A percentile compares a stretch with the other conserved stretches of the same genome.
Conservation (phyloP, 768 basidiomycete species). For the Auricularia auricula-judae region DNA sequence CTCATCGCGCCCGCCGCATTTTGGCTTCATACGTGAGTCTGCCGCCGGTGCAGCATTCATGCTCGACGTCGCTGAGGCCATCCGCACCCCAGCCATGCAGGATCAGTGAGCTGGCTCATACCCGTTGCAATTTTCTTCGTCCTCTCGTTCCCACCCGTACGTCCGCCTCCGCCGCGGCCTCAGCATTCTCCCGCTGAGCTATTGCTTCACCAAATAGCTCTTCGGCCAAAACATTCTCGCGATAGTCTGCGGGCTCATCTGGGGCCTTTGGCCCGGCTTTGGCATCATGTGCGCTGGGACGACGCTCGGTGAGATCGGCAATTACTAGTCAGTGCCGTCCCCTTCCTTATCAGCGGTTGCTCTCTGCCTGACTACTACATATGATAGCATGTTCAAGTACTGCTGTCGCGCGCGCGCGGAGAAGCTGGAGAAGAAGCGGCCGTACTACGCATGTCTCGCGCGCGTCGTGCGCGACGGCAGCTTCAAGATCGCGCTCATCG, state of each 20-base stretch:
- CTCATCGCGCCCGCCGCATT: neutral
- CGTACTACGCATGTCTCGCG: slow-evolving; percentile 37
- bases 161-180: slow-evolving; percentile 9
- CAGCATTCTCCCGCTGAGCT: neutral
- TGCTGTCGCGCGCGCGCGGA: slow-evolving; percentile 65
- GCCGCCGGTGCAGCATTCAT: neutral
- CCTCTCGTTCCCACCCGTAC: slow-evolving; percentile 74
- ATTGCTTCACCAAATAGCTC: slow-evolving; percentile 30
- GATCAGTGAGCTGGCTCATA: slow-evolving; percentile 51
- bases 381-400: slow-evolving; percentile 65
- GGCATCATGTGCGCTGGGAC: slow-evolving; percentile 56
- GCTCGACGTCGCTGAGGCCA: neutral
- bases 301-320: slow-evolving; percentile 76
- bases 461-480: slow-evolving; percentile 74
- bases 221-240: slow-evolving; percentile 91
- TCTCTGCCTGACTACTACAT: neutral
- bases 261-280: slow-evolving; percentile 82
- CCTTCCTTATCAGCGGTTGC: slow-evolving; percentile 13
- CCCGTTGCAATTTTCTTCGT: slow-evolving; percentile 75
- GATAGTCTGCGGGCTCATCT: slow-evolving; percentile 79
- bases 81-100: neutral
- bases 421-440: slow-evolving; percentile 37
- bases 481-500: slow-evolving; percentile 71
- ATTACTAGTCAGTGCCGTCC: slow-evolving; percentile 60
- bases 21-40: neutral